Evolutionary conservation across 306 rosid species (phyloP), one percentile per base, ranked within the genome.

Genomic region (Rosa chinensis): DNA sequence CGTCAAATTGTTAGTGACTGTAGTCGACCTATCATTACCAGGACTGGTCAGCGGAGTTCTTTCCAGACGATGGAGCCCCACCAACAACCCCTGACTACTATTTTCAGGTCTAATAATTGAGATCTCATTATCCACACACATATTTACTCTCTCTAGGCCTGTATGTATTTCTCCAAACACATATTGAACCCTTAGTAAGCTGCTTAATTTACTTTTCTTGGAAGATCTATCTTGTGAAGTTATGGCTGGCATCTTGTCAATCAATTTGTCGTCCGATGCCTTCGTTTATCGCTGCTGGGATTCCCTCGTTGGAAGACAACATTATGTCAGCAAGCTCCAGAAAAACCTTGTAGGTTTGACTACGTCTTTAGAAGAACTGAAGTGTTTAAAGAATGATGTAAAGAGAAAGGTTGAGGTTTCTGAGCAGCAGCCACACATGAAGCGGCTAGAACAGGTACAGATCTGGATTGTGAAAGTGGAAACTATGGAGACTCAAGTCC

Each of bases 211-310:
- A 32, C 37, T 32, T 32, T 32, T 32, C 44, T 40, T 5, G 49
- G 13, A 45, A 9, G 49, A 45, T 45, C 49, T 45, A 45, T 11
- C 49, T 40, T 4, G 0, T 4, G 44, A 40, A 40, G 5, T 14
- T 16, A 76, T 76, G 79, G 79, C 61, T 1, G 64, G 64, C 56
- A 44, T 66, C 40, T 3, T 75, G 13, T 75, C 79, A 16, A 45
- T 75, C 40, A 23, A 44, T 8, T 43, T 62, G 8, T 23, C 71
- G 0, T 20, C 48, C 6, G 72, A 76, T 76, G 39, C 44, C 39
- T 12, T 45, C 1, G 7, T 76, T 47, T 62, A 62, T 32, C 17
- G 9, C 5, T 76, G 61, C 62, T 45, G 21, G 49, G 43, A 75
- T 44, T 75, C 23, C 32, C 28, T 17, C 6, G 56, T 4, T 16